Conservation (phyloP, 106 monocot species). For the Phalaenopsis equestris region DNA sequence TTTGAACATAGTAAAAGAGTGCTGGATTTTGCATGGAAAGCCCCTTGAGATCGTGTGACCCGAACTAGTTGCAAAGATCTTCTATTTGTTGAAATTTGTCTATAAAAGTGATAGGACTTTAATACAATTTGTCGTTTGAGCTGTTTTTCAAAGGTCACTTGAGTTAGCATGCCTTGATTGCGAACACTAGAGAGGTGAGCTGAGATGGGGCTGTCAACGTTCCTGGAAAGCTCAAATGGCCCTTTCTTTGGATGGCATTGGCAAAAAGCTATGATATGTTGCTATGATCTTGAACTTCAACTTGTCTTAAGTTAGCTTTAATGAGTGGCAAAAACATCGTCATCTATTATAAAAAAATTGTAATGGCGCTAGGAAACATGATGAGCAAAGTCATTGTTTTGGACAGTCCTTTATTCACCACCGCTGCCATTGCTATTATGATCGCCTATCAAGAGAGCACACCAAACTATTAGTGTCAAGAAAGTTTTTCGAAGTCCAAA, state of each 20-base stretch:
- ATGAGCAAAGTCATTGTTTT: neutral
- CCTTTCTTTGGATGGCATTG: neutral
- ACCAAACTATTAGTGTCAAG: neutral
- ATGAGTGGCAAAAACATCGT: neutral
- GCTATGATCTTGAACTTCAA: neutral
- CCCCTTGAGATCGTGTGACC: neutral
- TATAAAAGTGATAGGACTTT: neutral
- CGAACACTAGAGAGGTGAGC: neutral
- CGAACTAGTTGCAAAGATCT: neutral
- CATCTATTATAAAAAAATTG: neutral
- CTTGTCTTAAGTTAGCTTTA: neutral
- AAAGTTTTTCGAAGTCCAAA: neutral
- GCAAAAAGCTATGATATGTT: neutral
- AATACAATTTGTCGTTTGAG: neutral
- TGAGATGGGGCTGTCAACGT: neutral
- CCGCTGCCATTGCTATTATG: neutral
- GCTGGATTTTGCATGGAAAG: neutral
- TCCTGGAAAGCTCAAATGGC: neutral
- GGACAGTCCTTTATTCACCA: neutral
- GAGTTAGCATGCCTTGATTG: neutral
- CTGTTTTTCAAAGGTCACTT: neutral
- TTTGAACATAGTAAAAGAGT: neutral
- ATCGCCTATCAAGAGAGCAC: neutral
- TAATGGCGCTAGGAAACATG: neutral
- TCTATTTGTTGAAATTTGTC: neutral